These are phyloP conservation scores for Spergularia bocconei DNA, from an alignment of 148 eudicot species.

Conservation along the genomic window DNA sequence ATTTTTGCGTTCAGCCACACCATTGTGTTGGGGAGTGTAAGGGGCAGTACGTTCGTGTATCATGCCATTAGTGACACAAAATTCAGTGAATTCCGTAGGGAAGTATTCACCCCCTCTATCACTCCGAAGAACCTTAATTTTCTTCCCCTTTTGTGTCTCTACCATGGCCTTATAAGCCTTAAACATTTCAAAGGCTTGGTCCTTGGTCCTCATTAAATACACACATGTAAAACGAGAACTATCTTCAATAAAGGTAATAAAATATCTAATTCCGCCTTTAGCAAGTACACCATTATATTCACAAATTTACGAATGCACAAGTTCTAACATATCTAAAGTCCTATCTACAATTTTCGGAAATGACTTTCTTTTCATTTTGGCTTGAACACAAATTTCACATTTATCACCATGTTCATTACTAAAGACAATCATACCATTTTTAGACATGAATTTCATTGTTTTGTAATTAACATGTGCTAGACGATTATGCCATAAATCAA, in stretches of 20 bases:
- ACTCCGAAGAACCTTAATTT: neutral
- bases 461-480: conserved; percentile 1
- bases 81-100: neutral
- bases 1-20: neutral
- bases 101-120: conserved; percentile 15
- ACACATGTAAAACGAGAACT: too few relatives aligned
- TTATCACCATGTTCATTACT: conserved; percentile 3
- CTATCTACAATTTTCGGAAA: neutral
- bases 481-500: conserved; percentile 13
- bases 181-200: conserved; percentile 3
- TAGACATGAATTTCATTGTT: conserved; percentile 6
- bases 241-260: too few relatives aligned
- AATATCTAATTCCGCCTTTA: too few relatives aligned
- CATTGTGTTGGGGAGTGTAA: conserved; percentile 8
- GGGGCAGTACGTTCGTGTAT: conserved; percentile 8
- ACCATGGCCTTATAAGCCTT: conserved; percentile 4
- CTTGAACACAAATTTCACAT: conserved; percentile 12
- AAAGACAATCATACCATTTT: neutral
- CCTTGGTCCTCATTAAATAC: neutral
- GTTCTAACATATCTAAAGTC: neutral
- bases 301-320: conserved; percentile 7
- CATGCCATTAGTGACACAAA: neutral
- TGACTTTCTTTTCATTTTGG: conserved; percentile 1
- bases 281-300: neutral
- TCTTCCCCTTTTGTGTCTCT: conserved; percentile 15